Evolutionary conservation across 78 protist genomes (phyloP), one percentile per base, ranked within the genome.

Genomic region (Emiliania huxleyi): DNA sequence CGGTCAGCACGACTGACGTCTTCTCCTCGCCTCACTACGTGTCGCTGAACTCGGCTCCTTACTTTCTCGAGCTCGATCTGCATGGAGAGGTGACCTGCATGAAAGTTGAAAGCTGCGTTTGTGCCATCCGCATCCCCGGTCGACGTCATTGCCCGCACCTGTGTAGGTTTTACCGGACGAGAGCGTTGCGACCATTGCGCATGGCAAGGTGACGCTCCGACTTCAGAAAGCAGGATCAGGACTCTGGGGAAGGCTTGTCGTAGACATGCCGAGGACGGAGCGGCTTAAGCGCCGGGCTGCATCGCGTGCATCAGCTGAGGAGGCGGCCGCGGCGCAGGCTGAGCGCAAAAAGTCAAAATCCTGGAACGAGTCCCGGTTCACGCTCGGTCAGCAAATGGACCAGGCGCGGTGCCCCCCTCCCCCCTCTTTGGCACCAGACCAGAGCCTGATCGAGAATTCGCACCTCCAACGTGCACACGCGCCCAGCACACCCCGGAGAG

Each of bases 21-120:
- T 81, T 29, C 89, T 26, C 40, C 19, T 81, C 89, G 40, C 89
- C 89, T 37, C 89, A 44, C 40, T 81, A 44, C 15, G 89, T 81
- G 29, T n/a, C 3, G 19, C 25, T 44, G 18, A 81, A 81, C 23
- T 0, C 48, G 33, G 0, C 4, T 4, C 89, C 56, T 1, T 44
- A 44, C 56, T 44, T 81, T 0, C 89, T 81, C 37, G 89, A 81
- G 56, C 38, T 44, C 35, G 89, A 81, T 56, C 56, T 81, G 89
- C 38, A 29, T 11, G 56, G 56, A 0, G 26, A 5, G 42, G 44
- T n/a, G n/a, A n/a, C n/a, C n/a, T n/a, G n/a, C n/a, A n/a, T n/a
- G n/a, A n/a, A n/a, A n/a, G n/a, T n/a, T n/a, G n/a, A n/a, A n/a
- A n/a, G n/a, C n/a, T n/a, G n/a, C n/a, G n/a, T n/a, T n/a, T n/a